These are phyloP conservation scores for Diphasiastrum complanatum DNA, from an alignment of 83 land plant genomes.

Conservation along the genomic window DNA sequence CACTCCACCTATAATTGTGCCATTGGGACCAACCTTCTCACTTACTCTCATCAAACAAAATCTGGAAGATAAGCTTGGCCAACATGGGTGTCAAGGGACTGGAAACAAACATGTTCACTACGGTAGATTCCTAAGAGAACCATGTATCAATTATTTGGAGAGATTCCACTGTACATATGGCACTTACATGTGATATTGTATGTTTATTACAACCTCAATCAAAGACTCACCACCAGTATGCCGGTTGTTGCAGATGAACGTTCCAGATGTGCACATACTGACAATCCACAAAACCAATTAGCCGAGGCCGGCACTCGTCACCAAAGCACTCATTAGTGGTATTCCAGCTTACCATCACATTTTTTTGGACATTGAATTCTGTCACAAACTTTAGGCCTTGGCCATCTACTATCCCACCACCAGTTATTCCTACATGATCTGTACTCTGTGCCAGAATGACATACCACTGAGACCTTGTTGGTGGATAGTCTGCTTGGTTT, in stretches of 20 bases:
- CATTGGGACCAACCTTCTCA: too few species aligned
- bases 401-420: constrained; percentile 66
- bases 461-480: constrained; percentile 50
- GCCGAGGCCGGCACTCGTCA: constrained; percentile 85
- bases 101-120: too few species aligned
- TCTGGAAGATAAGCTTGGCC: too few species aligned
- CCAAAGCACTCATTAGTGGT: constrained; percentile 62
- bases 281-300: constrained; percentile 67
- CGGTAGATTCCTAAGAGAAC: too few species aligned
- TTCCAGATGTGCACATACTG: constrained; percentile 47
- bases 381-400: constrained; percentile 62
- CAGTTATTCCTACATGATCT: constrained; percentile 61
- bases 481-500: constrained; percentile 49
- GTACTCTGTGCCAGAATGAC: constrained; percentile 69
- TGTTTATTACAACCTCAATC: too few species aligned
- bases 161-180: too few species aligned
- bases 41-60: too few species aligned
- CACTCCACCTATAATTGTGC: too few species aligned
- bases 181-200: too few species aligned
- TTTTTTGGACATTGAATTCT: constrained; percentile 48
- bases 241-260: constrained; percentile 46
- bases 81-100: too few species aligned
- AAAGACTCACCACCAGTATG: constrained; percentile 93
- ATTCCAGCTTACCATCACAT: constrained; percentile 97
- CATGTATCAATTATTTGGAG: too few species aligned